Base-by-base conservation (phyloP, 345 rosid genomes). In the Combretum micranthum region DNA sequence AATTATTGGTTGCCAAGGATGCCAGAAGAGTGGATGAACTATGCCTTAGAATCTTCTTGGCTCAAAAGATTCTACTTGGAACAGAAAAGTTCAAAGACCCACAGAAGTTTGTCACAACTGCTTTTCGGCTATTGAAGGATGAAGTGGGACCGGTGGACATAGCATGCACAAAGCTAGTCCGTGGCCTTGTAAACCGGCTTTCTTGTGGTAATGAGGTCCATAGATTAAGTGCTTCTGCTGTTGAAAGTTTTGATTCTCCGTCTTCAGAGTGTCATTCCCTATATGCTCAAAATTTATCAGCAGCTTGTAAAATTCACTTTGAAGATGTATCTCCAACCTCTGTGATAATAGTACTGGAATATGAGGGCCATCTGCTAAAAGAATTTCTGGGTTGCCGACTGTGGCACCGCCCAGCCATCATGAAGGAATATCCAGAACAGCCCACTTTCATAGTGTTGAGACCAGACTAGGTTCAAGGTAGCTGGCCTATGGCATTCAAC, bases 21-120 rank as follows among this genome's bases (percentile, higher is more conserved):
- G 82, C 96, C 10, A 83, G 96, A 76, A 75, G 96, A 73, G 90
- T 88, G 44, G 90, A 85, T 60, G 85, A 69, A 21, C 78, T 88
- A 55, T 88, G 96, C 62, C 79, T 75, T 60, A 73, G 90, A 15
- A 76, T 85, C 62, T 77, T 79, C 69, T 47, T 85, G 66, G 76
- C 75, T 63, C 76, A 72, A 32, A 80, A 73, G 59, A 83, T 88
- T 47, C 75, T 85, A 14, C 61, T 64, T 10, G 82, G 82, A 59
- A 71, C 86, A 8, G 79, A 69, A 55, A 55, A 44, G 57, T 78
- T 75, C 61, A 63, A 49, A 68, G 80, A 72, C 25, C 7, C 78
- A 10, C 78, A 67, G 42, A 75, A 77, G 72, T 62, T 5, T 42
- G 72, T 83, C 55, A 81, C 78, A 64, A 64, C 80, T 69, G 90